Percentiles rank a stretch among this genome's conserved stretches.
Conservation (phyloP, 2,329 filamentous ascomycete genomes). For the Xylaria digitata region DNA sequence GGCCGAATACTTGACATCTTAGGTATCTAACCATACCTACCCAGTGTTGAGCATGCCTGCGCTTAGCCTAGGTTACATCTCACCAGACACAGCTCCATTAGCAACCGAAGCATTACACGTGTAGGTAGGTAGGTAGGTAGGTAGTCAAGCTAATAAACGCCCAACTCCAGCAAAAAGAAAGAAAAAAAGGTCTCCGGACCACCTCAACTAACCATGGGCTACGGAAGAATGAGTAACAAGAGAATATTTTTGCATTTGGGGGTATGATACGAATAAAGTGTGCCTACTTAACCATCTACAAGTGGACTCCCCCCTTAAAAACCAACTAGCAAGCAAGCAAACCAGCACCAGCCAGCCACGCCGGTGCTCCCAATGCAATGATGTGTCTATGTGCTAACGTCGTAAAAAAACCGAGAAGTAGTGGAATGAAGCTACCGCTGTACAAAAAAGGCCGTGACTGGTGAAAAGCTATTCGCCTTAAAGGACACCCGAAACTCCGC, state of each 20-base stretch:
- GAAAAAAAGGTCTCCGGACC: too few species aligned
- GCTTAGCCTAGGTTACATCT: too few species aligned
- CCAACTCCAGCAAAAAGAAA: too few species aligned
- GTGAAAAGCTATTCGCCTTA: conserved; percentile 20
- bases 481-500: conserved; percentile 35
- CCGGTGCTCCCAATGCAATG: conserved; percentile 30
- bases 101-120: too few species aligned
- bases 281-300: conserved; percentile 7
- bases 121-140: too few species aligned
- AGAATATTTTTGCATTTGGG: conserved; percentile 2
- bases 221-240: background rate
- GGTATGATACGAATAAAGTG: conserved; percentile 17
- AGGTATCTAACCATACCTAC: too few species aligned
- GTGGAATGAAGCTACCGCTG: background rate
- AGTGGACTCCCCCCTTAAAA: background rate
- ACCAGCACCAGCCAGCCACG: conserved; percentile 19
- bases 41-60: too few species aligned
- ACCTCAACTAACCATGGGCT: too few species aligned
- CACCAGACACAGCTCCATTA: too few species aligned
- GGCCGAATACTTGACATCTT: too few species aligned
- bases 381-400: conserved; percentile 26
- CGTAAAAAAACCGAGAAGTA: conserved; percentile 20
- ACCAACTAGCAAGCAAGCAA: background rate
- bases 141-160: too few species aligned
- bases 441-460: background rate